Conservation (phyloP, 2,329 filamentous ascomycete genomes). For the Gyromitra esculenta region DNA sequence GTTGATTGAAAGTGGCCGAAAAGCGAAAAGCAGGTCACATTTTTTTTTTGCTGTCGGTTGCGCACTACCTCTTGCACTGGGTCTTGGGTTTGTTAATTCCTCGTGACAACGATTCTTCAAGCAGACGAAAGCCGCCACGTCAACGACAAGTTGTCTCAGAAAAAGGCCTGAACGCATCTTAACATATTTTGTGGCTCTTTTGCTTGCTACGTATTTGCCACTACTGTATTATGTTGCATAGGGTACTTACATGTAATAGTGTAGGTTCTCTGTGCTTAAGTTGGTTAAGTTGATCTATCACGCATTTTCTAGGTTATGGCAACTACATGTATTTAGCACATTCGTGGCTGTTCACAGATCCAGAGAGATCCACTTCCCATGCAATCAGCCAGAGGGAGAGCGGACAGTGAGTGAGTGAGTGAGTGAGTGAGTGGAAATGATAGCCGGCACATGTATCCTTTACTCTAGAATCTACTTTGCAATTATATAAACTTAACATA, state of each 20-base stretch:
- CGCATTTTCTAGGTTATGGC: neutral
- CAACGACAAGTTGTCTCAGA: conserved; percentile 44
- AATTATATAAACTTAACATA: too few species aligned
- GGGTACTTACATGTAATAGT: conserved; percentile 5
- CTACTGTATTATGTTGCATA: conserved; percentile 7
- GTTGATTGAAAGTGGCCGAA: conserved; percentile 6
- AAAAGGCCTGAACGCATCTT: conserved; percentile 40
- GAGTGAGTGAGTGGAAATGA: too few species aligned
- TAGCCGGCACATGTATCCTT: too few species aligned
- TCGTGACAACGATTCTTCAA: conserved; percentile 38
- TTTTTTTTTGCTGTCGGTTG: conserved; percentile 10
- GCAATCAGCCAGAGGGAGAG: too few species aligned
- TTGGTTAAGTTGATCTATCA: neutral
- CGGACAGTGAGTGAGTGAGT: too few species aligned
- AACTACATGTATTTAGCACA: neutral
- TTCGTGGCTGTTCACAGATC: neutral
- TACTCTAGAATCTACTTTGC: too few species aligned
- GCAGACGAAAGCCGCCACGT: conserved; percentile 42
- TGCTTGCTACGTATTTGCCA: conserved; percentile 27
- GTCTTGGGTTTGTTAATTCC: conserved; percentile 15
- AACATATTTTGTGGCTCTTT: conserved; percentile 20
- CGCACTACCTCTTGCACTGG: neutral
- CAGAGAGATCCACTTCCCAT: too few species aligned
- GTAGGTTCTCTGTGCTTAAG: conserved; percentile 9
- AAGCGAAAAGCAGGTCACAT: conserved; percentile 18